Conservation (phyloP, 1,284 basidiomycete species). For the Entoloma clypeatum region DNA sequence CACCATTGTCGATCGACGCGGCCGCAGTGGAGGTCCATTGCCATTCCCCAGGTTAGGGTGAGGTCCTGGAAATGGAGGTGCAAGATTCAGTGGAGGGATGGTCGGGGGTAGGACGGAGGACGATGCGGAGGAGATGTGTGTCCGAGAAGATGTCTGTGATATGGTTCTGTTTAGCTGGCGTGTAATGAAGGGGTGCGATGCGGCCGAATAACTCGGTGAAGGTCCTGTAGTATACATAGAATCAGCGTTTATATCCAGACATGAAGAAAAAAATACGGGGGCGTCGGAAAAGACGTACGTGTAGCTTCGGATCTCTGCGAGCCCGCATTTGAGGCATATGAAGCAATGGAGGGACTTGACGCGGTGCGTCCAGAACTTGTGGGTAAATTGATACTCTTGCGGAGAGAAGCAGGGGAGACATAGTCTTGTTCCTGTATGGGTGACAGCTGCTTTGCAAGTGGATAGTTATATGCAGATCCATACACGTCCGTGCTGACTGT, state of each 20-base stretch:
- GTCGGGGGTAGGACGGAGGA: slow-evolving; percentile 39
- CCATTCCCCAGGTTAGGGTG: slow-evolving; percentile 31
- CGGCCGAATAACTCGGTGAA: slow-evolving; percentile 34
- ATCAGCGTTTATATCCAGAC: background rate
- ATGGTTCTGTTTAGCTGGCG: slow-evolving; percentile 53
- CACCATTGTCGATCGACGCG: slow-evolving; percentile 21
- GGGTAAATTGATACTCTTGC: slow-evolving; percentile 31
- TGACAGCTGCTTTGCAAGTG: slow-evolving; percentile 43
- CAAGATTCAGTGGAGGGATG: slow-evolving; percentile 55
- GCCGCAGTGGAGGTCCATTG: slow-evolving; percentile 30
- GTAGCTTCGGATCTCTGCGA: slow-evolving; percentile 34
- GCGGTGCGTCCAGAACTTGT: slow-evolving; percentile 11
- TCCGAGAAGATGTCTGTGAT: slow-evolving; percentile 55
- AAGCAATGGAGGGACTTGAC: slow-evolving; percentile 17
- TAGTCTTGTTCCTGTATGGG: slow-evolving; percentile 56
- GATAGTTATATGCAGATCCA: slow-evolving; percentile 33
- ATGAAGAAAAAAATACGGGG: slow-evolving; percentile 8
- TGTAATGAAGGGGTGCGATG: slow-evolving; percentile 48
- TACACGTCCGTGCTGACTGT: slow-evolving; percentile 28
- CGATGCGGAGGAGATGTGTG: slow-evolving; percentile 41
- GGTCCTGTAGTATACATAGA: slow-evolving; percentile 28
- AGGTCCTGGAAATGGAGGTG: slow-evolving; percentile 49
- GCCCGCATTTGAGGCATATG: slow-evolving; percentile 21
- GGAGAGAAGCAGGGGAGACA: slow-evolving; percentile 42
- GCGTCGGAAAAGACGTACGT: slow-evolving; percentile 28